Evolutionary conservation across 2,329 filamentous ascomycete species (phyloP).

Genomic region (Nemania sp.): DNA sequence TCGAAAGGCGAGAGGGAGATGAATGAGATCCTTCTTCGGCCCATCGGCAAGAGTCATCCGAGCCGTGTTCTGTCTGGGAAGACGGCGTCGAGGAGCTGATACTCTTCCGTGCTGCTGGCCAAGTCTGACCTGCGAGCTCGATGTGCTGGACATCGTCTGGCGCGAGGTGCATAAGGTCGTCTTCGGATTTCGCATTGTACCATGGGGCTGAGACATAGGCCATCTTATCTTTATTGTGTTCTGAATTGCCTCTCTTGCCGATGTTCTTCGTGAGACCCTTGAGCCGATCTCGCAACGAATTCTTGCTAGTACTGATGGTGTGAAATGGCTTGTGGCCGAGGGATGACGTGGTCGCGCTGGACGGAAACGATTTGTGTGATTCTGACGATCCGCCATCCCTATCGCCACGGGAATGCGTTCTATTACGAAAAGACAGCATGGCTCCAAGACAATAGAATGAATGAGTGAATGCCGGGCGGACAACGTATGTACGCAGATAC

Average conservation of each 20-base stretch:
- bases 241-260: neutral
- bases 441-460: constrained; percentile 3
- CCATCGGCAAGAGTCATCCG: constrained; percentile 12
- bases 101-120: constrained; percentile 29
- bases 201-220: constrained; percentile 6
- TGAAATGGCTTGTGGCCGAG: neutral
- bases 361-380: neutral
- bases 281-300: constrained; percentile 23
- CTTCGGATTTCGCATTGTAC: constrained; percentile 3
- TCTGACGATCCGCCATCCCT: constrained; percentile 1
- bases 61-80: constrained; percentile 22
- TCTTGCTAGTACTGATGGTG: constrained; percentile 5
- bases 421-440: constrained; percentile 20
- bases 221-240: neutral
- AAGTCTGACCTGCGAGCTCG: constrained; percentile 14
- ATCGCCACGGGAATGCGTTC: constrained; percentile 4
- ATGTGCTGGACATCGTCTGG: constrained; percentile 2
- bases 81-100: constrained; percentile 32
- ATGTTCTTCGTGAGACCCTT: constrained; percentile 18
- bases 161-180: constrained; percentile 4
- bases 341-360: neutral
- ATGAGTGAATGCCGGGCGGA: neutral
- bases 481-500: constrained; percentile 10
- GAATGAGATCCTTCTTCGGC: constrained; percentile 2
- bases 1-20: constrained; percentile 3